Evolutionary conservation across 2,329 filamentous ascomycete species (phyloP).

Genomic region (Beauveria sp.): DNA sequence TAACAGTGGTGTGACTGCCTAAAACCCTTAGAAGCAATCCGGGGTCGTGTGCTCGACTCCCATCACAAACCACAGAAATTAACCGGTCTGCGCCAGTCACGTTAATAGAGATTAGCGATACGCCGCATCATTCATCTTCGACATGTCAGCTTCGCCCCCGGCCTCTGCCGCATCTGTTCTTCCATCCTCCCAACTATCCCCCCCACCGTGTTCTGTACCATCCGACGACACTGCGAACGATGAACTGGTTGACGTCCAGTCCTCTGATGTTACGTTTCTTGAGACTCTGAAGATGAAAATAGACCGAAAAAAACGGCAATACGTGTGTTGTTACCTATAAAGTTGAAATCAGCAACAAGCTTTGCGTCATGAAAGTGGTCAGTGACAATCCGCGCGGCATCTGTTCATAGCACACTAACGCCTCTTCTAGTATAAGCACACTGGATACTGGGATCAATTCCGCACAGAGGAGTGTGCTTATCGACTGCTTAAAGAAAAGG

Average conservation of each 20-base stretch:
- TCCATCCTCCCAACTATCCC: background rate
- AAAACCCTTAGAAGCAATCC: too few species aligned
- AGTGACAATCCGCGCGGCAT: background rate
- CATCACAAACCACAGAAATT: too few species aligned
- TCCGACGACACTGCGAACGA: background rate
- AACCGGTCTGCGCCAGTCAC: too few species aligned
- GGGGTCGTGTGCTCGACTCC: too few species aligned
- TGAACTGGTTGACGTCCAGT: conserved; percentile 14
- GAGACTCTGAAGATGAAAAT: background rate
- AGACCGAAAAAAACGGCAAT: background rate
- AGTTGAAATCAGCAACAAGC: background rate
- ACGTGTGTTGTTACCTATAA: background rate
- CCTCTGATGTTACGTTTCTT: background rate
- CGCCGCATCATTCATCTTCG: background rate
- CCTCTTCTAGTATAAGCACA: background rate
- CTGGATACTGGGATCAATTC: background rate
- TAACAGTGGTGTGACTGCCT: too few species aligned
- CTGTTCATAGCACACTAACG: background rate
- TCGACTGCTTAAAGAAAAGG: background rate
- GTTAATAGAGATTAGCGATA: background rate
- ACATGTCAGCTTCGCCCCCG: background rate
- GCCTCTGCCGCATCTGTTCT: background rate
- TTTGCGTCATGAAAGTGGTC: background rate
- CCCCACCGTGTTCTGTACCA: background rate
- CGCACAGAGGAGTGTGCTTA: background rate